Evolutionary conservation across 1,139 yeast species (phyloP).

Genomic region (Yamadazyma atlantica): DNA sequence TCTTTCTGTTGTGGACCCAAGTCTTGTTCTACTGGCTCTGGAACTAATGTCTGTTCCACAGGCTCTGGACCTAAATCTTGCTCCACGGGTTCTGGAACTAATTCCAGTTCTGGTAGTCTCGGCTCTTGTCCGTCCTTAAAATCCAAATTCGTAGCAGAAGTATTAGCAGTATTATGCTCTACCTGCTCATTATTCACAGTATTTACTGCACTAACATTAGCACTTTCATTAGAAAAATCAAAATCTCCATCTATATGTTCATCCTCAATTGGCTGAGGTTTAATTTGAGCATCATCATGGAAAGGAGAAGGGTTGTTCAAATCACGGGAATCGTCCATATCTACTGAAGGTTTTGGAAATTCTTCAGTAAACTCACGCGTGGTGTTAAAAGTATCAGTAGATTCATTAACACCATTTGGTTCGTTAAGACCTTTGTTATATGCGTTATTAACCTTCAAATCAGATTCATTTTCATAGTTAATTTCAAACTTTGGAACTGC

Average conservation of each 20-base stretch:
- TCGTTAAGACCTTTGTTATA: constrained; percentile 7
- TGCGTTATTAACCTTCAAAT: constrained; percentile 17
- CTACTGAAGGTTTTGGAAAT: constrained; percentile 2
- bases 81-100: neutral
- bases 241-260: constrained; percentile 27
- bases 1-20: no score
- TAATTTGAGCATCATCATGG: constrained; percentile 13
- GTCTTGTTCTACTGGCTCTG: no score
- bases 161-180: constrained; percentile 17
- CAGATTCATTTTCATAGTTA: constrained; percentile 31
- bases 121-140: constrained; percentile 1
- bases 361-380: constrained; percentile 5
- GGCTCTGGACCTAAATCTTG: neutral
- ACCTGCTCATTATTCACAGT: constrained; percentile 11
- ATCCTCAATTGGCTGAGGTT: constrained; percentile 7
- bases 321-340: constrained; percentile 5
- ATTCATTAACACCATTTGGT: constrained; percentile 11
- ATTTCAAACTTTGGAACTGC: constrained; percentile 20
- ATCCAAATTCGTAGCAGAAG: constrained; percentile 17
- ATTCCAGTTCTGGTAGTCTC: no score
- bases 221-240: constrained; percentile 24
- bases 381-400: constrained; percentile 9
- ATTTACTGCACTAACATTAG: constrained; percentile 14
- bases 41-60: no score
- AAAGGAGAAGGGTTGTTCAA: constrained; percentile 12